Percentiles rank a stretch among this genome's conserved stretches.
Evolutionary conservation across 169 alveolate species (phyloP).

Genomic region (Cryptosporidium parvum): DNA sequence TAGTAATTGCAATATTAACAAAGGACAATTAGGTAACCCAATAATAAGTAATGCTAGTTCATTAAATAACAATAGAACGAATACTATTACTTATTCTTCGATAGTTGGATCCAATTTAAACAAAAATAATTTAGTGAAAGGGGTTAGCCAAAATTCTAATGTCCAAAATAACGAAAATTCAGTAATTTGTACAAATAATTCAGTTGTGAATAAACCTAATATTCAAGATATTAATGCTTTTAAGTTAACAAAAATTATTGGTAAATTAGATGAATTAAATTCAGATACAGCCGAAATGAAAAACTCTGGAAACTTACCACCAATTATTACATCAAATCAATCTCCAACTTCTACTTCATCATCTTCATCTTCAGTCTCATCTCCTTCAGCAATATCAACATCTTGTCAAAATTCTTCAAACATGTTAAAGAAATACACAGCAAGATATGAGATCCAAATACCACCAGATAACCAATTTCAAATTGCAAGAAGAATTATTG

Average conservation of each 20-base stretch:
- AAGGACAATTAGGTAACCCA: constrained; percentile 3
- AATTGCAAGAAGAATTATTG: constrained; percentile 93
- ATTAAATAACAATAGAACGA: not conserved
- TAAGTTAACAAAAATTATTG: not conserved
- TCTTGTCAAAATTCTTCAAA: not conserved
- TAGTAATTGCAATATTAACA: not conserved
- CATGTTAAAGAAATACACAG: constrained; percentile 88
- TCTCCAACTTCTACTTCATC: constrained; percentile 29
- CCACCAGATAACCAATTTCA: constrained; percentile 92
- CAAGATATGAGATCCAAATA: constrained; percentile 92
- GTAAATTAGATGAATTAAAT: constrained; percentile 3
- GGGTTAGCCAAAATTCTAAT: not conserved
- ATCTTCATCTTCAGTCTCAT: constrained; percentile 12
- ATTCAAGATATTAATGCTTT: constrained; percentile 23
- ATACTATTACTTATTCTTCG: constrained; percentile 34
- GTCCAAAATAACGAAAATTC: not conserved
- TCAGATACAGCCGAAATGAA: not conserved
- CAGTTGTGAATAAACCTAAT: not conserved
- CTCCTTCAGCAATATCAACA: not conserved
- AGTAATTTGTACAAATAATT: not conserved
- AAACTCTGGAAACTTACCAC: not conserved
- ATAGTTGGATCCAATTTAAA: constrained; percentile 51
- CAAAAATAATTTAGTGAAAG: not conserved
- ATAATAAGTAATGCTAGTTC: not conserved
- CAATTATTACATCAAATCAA: constrained; percentile 2